Conservation (phyloP, 345 rosid species). For the Hirschfeldia incana region DNA sequence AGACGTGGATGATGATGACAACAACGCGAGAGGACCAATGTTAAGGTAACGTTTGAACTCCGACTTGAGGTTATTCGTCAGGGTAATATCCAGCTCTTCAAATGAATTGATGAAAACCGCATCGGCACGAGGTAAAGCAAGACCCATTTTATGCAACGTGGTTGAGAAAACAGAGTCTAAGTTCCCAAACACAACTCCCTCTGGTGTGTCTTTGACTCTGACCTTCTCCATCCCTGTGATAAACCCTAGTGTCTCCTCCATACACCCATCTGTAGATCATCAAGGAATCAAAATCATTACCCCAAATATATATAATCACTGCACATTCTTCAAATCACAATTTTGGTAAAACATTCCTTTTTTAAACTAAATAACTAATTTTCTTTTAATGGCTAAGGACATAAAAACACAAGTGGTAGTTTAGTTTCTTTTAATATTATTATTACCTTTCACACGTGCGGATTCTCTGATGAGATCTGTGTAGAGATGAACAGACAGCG, state of each 20-base stretch:
- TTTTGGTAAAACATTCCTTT: neutral
- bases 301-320: neutral
- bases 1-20: slow-evolving; percentile 10
- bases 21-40: slow-evolving; percentile 40
- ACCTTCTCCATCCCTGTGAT: slow-evolving; percentile 56
- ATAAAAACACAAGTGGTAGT: neutral
- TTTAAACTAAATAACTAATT: neutral
- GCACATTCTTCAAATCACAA: neutral
- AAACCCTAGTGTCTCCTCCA: slow-evolving; percentile 37
- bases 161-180: slow-evolving; percentile 39
- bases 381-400: neutral
- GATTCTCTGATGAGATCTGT: slow-evolving; percentile 41
- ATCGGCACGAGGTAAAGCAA: slow-evolving; percentile 46
- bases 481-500: slow-evolving; percentile 48
- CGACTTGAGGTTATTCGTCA: slow-evolving; percentile 41
- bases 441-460: slow-evolving; percentile 23
- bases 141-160: slow-evolving; percentile 40
- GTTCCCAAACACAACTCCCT: slow-evolving; percentile 44
- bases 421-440: neutral
- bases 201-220: slow-evolving; percentile 48
- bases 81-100: slow-evolving; percentile 48
- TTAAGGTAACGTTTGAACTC: slow-evolving; percentile 39
- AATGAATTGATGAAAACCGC: slow-evolving; percentile 50
- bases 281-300: neutral
- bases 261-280: neutral